A percentile compares a stretch with the other conserved stretches of the same genome.
Conservation (phyloP, 2,329 filamentous ascomycete genomes). For the Fusarium denticulatum region DNA sequence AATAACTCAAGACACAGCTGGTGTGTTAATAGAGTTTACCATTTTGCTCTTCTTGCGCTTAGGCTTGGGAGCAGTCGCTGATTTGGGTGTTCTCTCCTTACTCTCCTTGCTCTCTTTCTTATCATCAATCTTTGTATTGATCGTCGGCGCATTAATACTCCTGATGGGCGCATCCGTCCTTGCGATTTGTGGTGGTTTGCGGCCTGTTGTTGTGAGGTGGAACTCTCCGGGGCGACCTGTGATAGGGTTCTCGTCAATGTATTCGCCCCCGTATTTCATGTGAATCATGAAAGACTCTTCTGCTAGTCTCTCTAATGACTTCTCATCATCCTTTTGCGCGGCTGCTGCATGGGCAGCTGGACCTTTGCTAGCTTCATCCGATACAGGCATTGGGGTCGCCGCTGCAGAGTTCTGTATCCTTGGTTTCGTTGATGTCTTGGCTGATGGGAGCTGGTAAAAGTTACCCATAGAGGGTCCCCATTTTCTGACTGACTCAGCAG, state of each 20-base stretch:
- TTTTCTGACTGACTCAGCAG: slow-evolving; percentile 59
- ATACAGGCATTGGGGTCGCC: slow-evolving; percentile 57
- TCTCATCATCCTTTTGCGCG: slow-evolving; percentile 51
- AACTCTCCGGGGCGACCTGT: slow-evolving; percentile 73
- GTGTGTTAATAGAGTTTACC: slow-evolving; percentile 47
- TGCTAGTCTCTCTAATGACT: slow-evolving; percentile 58
- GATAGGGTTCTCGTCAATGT: slow-evolving; percentile 75
- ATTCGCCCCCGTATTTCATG: slow-evolving; percentile 69
- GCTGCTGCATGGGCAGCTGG: slow-evolving; percentile 33
- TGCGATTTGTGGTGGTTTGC: slow-evolving; percentile 54
- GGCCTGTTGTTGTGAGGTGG: slow-evolving; percentile 69
- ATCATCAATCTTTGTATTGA: slow-evolving; percentile 55
- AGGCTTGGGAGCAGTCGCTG: slow-evolving; percentile 54
- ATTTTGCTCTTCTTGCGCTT: slow-evolving; percentile 62
- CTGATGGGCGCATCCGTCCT: slow-evolving; percentile 47
- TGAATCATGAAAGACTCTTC: slow-evolving; percentile 69
- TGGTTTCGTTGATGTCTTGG: slow-evolving; percentile 38
- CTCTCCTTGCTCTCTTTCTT: slow-evolving; percentile 60
- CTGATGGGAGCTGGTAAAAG: slow-evolving; percentile 56
- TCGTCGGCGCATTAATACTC: slow-evolving; percentile 48
- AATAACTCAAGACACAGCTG: slow-evolving; percentile 42
- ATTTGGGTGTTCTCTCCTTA: slow-evolving; percentile 57
- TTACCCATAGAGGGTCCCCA: slow-evolving; percentile 67
- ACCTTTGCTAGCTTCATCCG: slow-evolving; percentile 46
- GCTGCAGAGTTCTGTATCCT: slow-evolving; percentile 56